Percentiles rank a stretch among this genome's conserved stretches.
Conservation (phyloP, 164 flowering plant genomes). For the Cinnamomum micranthum region DNA sequence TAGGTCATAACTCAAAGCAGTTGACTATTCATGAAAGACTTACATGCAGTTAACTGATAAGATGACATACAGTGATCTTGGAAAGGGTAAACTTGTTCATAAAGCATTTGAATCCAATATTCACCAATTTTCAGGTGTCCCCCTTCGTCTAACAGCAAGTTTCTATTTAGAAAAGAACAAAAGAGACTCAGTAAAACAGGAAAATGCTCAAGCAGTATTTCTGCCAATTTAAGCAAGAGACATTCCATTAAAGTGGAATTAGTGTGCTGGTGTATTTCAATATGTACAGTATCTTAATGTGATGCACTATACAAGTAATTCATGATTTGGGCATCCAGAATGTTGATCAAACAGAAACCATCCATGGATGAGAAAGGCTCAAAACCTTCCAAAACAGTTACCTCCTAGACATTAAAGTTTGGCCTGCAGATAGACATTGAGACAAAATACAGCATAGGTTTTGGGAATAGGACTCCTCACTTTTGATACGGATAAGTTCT, state of each 20-base stretch:
- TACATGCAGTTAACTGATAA: not conserved
- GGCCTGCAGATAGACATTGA: not conserved
- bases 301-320: not conserved
- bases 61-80: conserved; percentile 22
- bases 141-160: conserved; percentile 53
- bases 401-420: not conserved
- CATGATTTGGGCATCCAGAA: not conserved
- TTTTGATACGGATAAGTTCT: too few relatives aligned
- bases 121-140: conserved; percentile 65
- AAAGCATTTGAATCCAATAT: conserved; percentile 62
- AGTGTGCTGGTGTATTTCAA: not conserved
- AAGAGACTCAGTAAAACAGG: not conserved
- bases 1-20: not conserved
- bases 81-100: conserved; percentile 30
- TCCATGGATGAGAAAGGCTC: not conserved
- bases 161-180: conserved; percentile 24
- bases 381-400: not conserved
- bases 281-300: not conserved
- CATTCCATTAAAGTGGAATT: not conserved
- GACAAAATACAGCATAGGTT: not conserved
- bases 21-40: not conserved
- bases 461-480: not conserved
- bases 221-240: not conserved
- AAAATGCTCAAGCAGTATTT: not conserved
- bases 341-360: not conserved